Evolutionary conservation across 108 stramenopile species (phyloP), one percentile per base, ranked within the genome.

Genomic region (Cyclotella baltica): DNA sequence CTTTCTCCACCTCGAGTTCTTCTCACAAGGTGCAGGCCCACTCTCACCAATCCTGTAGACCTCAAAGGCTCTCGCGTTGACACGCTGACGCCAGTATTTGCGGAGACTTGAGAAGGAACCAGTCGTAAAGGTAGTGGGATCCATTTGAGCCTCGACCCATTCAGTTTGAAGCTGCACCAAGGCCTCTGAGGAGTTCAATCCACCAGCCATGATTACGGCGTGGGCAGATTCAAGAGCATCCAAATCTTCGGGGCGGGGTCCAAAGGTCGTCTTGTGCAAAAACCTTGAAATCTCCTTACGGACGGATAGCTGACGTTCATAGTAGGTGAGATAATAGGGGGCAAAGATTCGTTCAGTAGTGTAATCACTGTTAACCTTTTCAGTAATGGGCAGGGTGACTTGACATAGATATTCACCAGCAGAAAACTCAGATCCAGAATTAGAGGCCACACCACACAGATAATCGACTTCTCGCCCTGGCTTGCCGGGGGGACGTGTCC

Each of bases 211-310:
- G 20, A 72, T 27, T 20, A 55, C 35, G 29, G 25, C 43, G 47
- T 71, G 65, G 33, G 72, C 73, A 6, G 64, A 66, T 22, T 84
- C 62, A 13, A 80, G 40, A 11, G 43, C 55, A 36, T 72, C 58
- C 0, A 83, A 57, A 5, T 76, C 78, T 27, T 55, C 55, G 2
- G 19, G 52, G 19, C 58, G 71, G 16, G 75, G 70, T 11, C 87
- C 87, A 73, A 88, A 88, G 28, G 87, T 83, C 25, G 72, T 75
- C 61, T 83, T 79, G 43, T 85, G 82, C 37, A 88, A 53, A 52
- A 88, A 88, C 38, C 88, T 43, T 15, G 55, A 65, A 31, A 79
- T 15, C 34, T 80, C 79, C 50, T 73, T 62, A 22, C 72, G 38
- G 2, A 80, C 79, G 19, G 57, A 68, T 11, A 68, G 23, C 8